Conservation (phyloP, 2,329 filamentous ascomycete species). For the Paraphoma chrysanthemicola region DNA sequence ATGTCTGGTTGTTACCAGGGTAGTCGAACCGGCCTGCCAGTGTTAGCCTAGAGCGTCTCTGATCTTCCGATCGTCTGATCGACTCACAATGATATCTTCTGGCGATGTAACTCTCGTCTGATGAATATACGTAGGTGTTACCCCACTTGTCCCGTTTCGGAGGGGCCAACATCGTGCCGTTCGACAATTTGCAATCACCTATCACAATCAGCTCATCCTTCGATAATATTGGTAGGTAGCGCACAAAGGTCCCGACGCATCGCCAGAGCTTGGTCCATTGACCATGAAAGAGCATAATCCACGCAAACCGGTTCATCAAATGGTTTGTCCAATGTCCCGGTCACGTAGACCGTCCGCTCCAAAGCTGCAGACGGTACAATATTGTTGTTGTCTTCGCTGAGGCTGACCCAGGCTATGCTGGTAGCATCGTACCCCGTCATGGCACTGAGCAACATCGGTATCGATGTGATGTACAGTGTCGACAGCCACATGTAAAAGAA, state of each 20-base stretch:
- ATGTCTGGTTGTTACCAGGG: constrained; percentile 7
- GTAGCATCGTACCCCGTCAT: constrained; percentile 49
- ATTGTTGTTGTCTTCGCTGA: constrained; percentile 32
- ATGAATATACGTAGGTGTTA: neutral
- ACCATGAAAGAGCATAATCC: neutral
- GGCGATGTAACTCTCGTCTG: neutral
- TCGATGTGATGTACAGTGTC: constrained; percentile 35
- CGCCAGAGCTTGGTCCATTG: neutral
- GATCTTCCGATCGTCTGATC: neutral
- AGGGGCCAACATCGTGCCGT: constrained; percentile 22
- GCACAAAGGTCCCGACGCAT: too few species aligned
- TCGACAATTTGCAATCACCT: constrained; percentile 25
- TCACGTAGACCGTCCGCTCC: constrained; percentile 2
- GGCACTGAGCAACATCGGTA: constrained; percentile 43
- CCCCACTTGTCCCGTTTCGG: neutral
- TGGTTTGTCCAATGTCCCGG: constrained; percentile 16
- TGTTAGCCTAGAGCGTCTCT: neutral
- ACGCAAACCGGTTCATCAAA: constrained; percentile 18
- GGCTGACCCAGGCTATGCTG: constrained; percentile 32
- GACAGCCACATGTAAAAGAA: constrained; percentile 43
- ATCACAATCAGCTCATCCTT: too few species aligned
- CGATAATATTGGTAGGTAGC: too few species aligned
- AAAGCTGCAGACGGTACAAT: constrained; percentile 34
- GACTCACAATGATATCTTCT: neutral
- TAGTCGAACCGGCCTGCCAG: constrained; percentile 12